Evolutionary conservation across 139 green algal genomes (phyloP), one percentile per base, ranked within the genome.

Genomic region (Gonium pectorale): DNA sequence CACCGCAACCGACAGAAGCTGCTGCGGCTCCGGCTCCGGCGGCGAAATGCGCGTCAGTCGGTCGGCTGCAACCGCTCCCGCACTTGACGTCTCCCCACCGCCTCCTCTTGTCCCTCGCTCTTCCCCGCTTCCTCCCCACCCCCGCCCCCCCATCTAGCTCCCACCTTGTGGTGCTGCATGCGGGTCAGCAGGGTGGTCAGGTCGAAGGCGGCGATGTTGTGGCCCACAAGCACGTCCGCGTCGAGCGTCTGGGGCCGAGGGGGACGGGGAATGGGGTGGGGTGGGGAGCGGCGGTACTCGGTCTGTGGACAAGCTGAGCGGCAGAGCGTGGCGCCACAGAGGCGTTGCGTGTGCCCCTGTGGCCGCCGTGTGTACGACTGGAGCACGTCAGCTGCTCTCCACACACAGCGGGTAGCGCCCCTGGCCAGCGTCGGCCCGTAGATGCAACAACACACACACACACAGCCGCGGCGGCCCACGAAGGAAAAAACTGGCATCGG

Each of bases 201-300:
- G 84, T 99, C 96, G 56, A 96, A 98, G 21, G 88, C 94, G 5
- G 90, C 86, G 70, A 99, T 93, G 93, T 99, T 99, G 93, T 99
- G 97, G 13, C 97, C 97, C 41, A 99, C 95, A 33, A 98, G 81
- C 70, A 98, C 95, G 88, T 99, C 97, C 6, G 95, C 89, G 81
- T 99, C 97, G 24, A 99, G 75, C 89, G 81, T 99, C 97, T 24
- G 99, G 75, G 1, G 59, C 56, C 38, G 86, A 74, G 37, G 0
- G 31, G 22, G 66, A 33, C 8, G 33, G 60, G 60, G 62, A 24
- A 41, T 17, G 31, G 5, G 27, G 62, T 8, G 31, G 41, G 8
- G 62, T 13, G n/a, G 60, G 60, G n/a, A 67, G 17, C 29, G 60
- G n/a, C 29, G 19, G 60, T 8, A 17, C 29, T 22, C 21, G 24